A percentile compares a stretch with the other conserved stretches of the same genome.
Conservation (phyloP, 169 alveolate species). For the Eimeria tenella region DNA sequence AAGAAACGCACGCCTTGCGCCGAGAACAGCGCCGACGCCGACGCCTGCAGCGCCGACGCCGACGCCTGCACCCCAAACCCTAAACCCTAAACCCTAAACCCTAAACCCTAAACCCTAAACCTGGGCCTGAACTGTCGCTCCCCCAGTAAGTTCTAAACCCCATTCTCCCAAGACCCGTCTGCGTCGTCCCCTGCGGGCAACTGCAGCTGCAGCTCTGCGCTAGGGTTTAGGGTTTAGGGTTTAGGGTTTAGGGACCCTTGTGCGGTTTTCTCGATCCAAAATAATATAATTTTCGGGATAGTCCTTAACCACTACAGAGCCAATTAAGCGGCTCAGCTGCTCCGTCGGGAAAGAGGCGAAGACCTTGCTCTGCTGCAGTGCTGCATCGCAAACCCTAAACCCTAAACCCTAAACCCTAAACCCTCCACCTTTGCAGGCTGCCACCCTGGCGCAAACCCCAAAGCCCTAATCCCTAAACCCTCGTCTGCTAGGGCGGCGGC, state of each 20-base stretch:
- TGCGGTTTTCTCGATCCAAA: conserved; percentile 83
- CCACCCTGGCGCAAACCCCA: background rate
- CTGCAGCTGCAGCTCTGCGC: background rate
- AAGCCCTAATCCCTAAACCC: background rate
- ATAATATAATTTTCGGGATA: conserved; percentile 83
- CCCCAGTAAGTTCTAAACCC: too few species aligned
- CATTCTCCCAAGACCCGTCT: too few species aligned
- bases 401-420: background rate
- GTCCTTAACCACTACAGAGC: conserved; percentile 88
- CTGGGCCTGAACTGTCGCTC: background rate
- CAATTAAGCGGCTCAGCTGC: conserved; percentile 86
- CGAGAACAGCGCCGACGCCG: conserved; percentile 43
- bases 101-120: background rate
- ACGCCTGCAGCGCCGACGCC: conserved; percentile 26
- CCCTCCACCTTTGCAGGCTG: background rate
- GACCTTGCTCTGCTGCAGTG: conserved; percentile 90
- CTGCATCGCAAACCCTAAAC: conserved; percentile 76
- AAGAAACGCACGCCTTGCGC: conserved; percentile 88
- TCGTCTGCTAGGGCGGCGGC: background rate
- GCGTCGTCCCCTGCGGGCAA: background rate
- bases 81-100: conserved; percentile 17
- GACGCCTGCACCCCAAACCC: background rate
- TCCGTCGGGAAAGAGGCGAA: conserved; percentile 90
- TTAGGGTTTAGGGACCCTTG: background rate
- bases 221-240: background rate